Evolutionary conservation across 2,329 filamentous ascomycete species (phyloP), one percentile per base, ranked within the genome.

Genomic region (Phaeoacremonium minimum): DNA sequence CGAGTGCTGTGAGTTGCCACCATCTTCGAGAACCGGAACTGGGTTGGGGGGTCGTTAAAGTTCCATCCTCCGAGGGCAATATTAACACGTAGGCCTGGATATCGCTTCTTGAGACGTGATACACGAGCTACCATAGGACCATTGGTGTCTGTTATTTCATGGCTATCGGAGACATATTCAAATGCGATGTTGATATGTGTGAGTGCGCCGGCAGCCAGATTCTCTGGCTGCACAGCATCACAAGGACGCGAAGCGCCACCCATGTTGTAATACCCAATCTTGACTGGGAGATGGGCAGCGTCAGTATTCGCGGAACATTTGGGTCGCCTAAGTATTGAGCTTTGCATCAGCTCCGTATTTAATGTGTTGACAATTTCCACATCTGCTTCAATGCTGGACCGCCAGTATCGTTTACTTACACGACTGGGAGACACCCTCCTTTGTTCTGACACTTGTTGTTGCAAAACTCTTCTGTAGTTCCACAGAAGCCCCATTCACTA

Each of bases 41-140:
- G 12, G 15, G 37, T 39, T n/a, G 18, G 19, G 8, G 16, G 16
- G 32, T 39, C 32, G 19, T 39, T 39, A 32, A 39, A 39, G 20
- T 14, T 20, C 32, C 32, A 39, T 5, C 37, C 37, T 9, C 37
- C 37, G 18, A 39, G 18, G 18, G 37, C 37, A 15, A 39, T 11
- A 18, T 35, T 35, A 28, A 39, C 26, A 16, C 33, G 37, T 12
- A 39, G 28, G 32, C 17, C 32, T 9, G 32, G 18, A 28, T 39
- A 38, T 14, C 15, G 32, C n/a, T 18, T 22, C 32, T 35, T 35
- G 17, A 30, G 32, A 9, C 22, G 9, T 26, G 22, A 9, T n/a
- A 26, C n/a, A n/a, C 22, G 22, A 26, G 22, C 22, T n/a, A 26
- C n/a, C 9, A 26, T 26, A n/a, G 22, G 9, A 9, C 22, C 22